Percentiles rank a stretch among this genome's conserved stretches.
Conservation (phyloP, 2,329 filamentous ascomycete genomes). For the Stachybotrys elegans region DNA sequence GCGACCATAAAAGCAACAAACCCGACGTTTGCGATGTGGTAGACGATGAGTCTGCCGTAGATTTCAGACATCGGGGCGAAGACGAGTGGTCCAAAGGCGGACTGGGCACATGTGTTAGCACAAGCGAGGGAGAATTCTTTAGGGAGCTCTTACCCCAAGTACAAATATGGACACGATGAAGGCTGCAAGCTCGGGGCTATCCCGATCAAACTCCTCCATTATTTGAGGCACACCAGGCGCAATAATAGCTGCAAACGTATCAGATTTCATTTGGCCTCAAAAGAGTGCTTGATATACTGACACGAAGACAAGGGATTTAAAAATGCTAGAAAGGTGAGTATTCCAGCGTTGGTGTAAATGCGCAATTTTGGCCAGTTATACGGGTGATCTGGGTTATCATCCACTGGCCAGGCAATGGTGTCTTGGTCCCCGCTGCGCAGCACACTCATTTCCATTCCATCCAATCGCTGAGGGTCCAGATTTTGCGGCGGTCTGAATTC, state of each 20-base stretch:
- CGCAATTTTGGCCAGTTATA: background rate
- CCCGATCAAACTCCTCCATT: conserved; percentile 46
- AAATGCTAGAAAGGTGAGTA: background rate
- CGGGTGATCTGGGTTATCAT: background rate
- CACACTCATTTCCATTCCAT: no score
- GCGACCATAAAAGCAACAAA: conserved; percentile 33
- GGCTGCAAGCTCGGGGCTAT: conserved; percentile 19
- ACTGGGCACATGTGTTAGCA: conserved; percentile 10
- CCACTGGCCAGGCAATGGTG: background rate
- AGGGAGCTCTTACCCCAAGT: conserved; percentile 28
- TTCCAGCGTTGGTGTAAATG: background rate
- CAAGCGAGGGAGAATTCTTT: background rate
- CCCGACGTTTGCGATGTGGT: conserved; percentile 33
- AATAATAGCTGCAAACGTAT: conserved; percentile 48
- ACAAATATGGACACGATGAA: conserved; percentile 38
- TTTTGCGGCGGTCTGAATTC: no score
- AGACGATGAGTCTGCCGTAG: conserved; percentile 38
- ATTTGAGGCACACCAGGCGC: conserved; percentile 57
- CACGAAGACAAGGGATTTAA: background rate
- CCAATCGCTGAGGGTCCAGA: no score
- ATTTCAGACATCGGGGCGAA: conserved; percentile 45
- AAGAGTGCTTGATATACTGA: background rate
- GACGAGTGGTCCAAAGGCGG: conserved; percentile 41
- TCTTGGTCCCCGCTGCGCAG: no score
- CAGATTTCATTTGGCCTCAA: background rate